Evolutionary conservation across 371 early-diverging fungal genomes (phyloP), one percentile per base, ranked within the genome.

Genomic region (Choanephora cucurbitarum): DNA sequence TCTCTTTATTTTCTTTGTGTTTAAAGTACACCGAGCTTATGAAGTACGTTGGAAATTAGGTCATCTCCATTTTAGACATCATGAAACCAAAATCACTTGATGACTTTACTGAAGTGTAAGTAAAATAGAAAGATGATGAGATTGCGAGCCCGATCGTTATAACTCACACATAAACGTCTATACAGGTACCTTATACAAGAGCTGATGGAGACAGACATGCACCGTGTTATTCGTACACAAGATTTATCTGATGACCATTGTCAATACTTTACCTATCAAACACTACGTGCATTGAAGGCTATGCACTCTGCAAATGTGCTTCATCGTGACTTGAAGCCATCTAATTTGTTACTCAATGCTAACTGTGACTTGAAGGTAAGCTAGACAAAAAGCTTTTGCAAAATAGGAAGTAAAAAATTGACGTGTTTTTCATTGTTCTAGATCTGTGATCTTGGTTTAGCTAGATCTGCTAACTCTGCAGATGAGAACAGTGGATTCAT

Each of bases 141-240:
- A 39, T 14, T n/a, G n/a, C n/a, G n/a, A n/a, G 7, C 7, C 5
- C 28, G 28, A 28, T 28, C 5, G 7, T 3, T 10, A 18, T 31
- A 39, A 9, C 18, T 41, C 33, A 52, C 37, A n/a, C n/a, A n/a
- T n/a, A n/a, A n/a, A n/a, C n/a, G n/a, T n/a, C 55, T 51, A 7
- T 53, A 44, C 57, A 83, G 81, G 0, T 84, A 84, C 58, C 70
- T 84, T 56, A 83, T 86, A 48, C 86, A 86, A 60, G 96, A 93
- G 74, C 73, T 99, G 40, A 98, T 99, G 98, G 98, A 98, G 73
- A 97, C 98, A 21, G 96, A 99, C 72, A 85, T 99, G 80, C 98
- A 98, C 72, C 92, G 97, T 60, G 97, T 99, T 52, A 97, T 99
- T 74, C 88, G 92, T 52, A 95, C 96, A n/a, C 98, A 98, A 81